These are phyloP conservation scores for Cladosporium sp. DNA, from an alignment of 2,329 filamentous ascomycete genomes.

Conservation along the genomic window DNA sequence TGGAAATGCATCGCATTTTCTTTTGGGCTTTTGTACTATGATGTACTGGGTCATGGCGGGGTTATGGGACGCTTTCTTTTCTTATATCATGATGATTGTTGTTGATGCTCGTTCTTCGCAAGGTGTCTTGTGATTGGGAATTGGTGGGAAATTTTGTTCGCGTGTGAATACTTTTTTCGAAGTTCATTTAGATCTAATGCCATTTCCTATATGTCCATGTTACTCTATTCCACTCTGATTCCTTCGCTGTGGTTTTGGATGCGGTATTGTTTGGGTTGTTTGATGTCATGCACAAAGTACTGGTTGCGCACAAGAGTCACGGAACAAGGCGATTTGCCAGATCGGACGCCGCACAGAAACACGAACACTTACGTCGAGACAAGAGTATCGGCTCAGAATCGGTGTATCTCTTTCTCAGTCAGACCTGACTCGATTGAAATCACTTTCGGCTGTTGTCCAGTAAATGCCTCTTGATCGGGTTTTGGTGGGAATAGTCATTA, in stretches of 20 bases:
- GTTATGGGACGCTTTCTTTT: background rate
- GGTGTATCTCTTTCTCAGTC: background rate
- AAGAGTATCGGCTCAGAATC: background rate
- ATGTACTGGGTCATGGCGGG: background rate
- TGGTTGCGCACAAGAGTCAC: background rate
- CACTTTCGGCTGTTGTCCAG: background rate
- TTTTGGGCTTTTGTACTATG: background rate
- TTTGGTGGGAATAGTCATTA: background rate
- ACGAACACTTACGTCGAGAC: background rate
- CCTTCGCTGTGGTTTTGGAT: background rate
- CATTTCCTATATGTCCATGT: slow-evolving; percentile 2
- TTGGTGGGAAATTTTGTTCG: background rate
- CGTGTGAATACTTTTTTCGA: background rate
- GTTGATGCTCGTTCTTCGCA: slow-evolving; percentile 5
- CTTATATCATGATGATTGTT: slow-evolving; percentile 3
- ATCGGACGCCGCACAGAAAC: too few species aligned
- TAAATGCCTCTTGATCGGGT: background rate
- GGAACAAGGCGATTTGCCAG: too few species aligned
- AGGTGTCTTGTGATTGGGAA: slow-evolving; percentile 11
- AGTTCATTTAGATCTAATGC: background rate
- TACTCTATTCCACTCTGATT: background rate
- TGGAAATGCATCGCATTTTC: background rate
- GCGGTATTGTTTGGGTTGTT: background rate
- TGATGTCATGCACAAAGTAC: background rate
- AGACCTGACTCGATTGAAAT: background rate